phyloP scores from a whole-genome alignment of 2,329 filamentous ascomycete genomes.

The Didymella exigua region DNA sequence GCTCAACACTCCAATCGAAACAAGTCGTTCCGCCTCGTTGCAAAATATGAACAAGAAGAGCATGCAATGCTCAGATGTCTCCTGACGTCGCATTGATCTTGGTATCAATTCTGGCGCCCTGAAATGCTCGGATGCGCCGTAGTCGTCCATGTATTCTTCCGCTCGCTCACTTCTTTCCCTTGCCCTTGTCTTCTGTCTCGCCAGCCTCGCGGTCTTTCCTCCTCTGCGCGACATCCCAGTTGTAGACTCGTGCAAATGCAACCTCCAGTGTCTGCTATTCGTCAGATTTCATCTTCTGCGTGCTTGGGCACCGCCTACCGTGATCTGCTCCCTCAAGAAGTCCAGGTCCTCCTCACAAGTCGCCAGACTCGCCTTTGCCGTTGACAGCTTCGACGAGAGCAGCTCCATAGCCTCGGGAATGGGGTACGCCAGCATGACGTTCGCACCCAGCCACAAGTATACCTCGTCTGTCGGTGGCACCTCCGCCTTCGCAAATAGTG shows the following conservation, averaged over 20 bases:
- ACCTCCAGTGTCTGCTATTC: conserved; percentile 83
- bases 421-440: conserved; percentile 96
- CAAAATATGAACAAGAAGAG: too few relatives aligned
- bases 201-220: conserved; percentile 78
- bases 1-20: too few relatives aligned
- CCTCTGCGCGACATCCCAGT: conserved; percentile 97
- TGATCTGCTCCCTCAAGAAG: conserved; percentile 95
- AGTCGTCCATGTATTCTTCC: neutral
- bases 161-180: conserved; percentile 30
- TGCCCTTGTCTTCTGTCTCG: conserved; percentile 51
- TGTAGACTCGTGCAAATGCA: conserved; percentile 95
- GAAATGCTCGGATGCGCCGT: conserved; percentile 2
- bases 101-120: conserved; percentile 11
- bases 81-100: neutral
- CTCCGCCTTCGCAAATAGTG: conserved; percentile 85
- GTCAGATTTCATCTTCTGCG: conserved; percentile 17
- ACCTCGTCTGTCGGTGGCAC: conserved; percentile 87
- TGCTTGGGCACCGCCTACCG: conserved; percentile 60
- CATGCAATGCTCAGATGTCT: neutral
- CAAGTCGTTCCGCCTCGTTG: too few relatives aligned
- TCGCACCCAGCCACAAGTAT: conserved; percentile 97
- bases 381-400: conserved; percentile 74
- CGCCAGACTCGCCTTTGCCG: conserved; percentile 77
- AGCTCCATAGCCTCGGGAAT: conserved; percentile 84
- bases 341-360: conserved; percentile 97